These are phyloP conservation scores for Miscanthus sacchariflorus DNA, from an alignment of 202 grass and related monocot species.

Conservation along the genomic window DNA sequence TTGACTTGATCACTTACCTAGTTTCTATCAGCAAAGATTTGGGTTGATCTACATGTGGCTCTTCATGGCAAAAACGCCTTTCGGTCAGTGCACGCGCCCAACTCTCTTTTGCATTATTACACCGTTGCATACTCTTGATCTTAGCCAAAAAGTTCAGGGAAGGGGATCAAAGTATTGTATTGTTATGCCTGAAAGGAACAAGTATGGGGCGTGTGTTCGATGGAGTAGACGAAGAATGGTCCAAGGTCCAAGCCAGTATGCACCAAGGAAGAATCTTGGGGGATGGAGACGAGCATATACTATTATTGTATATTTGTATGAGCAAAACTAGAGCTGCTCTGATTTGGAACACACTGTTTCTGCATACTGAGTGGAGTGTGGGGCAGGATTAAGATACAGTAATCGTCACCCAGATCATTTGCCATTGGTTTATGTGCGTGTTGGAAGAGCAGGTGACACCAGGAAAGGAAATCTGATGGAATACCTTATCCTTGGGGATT, in stretches of 20 bases:
- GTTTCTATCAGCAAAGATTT: conserved; percentile 49
- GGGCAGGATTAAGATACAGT: conserved; percentile 53
- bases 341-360: conserved; percentile 49
- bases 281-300: conserved; percentile 42
- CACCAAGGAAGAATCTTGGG: conserved; percentile 55
- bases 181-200: conserved; percentile 42
- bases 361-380: conserved; percentile 47
- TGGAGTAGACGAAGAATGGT: conserved; percentile 45
- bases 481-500: conserved; percentile 55
- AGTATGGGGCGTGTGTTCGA: conserved; percentile 48
- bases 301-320: conserved; percentile 33
- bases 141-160: conserved; percentile 47
- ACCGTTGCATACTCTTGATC: conserved; percentile 56
- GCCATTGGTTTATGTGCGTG: conserved; percentile 46
- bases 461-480: conserved; percentile 59
- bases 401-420: conserved; percentile 47
- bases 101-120: conserved; percentile 55
- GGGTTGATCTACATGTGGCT: conserved; percentile 35
- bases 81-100: conserved; percentile 60
- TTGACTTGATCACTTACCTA: conserved; percentile 55
- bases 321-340: conserved; percentile 43
- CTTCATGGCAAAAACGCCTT: conserved; percentile 46
- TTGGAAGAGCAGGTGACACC: conserved; percentile 67
- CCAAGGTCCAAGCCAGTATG: conserved; percentile 41
- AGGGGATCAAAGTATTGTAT: conserved; percentile 52